Conservation (phyloP, 495 filamentous ascomycete species). For the Opeltia flavorubescens region DNA sequence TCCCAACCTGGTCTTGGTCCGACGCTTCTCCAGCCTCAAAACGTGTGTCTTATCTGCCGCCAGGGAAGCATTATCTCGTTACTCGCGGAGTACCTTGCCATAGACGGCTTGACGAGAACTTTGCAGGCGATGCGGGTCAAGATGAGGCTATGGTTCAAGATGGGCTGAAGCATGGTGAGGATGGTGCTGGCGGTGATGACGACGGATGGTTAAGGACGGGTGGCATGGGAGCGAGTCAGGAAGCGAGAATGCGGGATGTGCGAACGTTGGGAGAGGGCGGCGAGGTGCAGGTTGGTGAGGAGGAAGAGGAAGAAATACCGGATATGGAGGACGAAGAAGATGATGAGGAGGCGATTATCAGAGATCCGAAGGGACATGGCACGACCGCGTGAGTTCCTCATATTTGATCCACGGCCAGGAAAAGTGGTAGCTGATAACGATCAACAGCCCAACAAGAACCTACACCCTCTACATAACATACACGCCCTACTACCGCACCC, state of each 20-base stretch:
- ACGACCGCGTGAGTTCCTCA: slow-evolving; percentile 50
- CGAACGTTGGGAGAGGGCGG: slow-evolving; percentile 72
- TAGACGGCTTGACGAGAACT: slow-evolving; percentile 80
- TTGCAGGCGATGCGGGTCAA: slow-evolving; percentile 70
- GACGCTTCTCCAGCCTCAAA: slow-evolving; percentile 66
- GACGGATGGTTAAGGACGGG: slow-evolving; percentile 87
- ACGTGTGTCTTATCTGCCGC: slow-evolving; percentile 68
- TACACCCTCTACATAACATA: slow-evolving; percentile 99
- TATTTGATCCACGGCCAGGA: not conserved
- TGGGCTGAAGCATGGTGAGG: slow-evolving; percentile 42
- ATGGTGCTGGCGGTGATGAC: slow-evolving; percentile 47
- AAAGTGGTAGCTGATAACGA: not conserved
- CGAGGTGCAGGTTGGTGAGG: slow-evolving; percentile 56
- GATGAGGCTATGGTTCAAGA: slow-evolving; percentile 76
- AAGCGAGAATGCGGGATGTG: slow-evolving; percentile 63
- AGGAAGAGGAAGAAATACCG: slow-evolving; percentile 77
- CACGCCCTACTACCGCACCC: slow-evolving; percentile 89
- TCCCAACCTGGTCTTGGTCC: slow-evolving; percentile 97
- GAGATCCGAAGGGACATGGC: slow-evolving; percentile 47
- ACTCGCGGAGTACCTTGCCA: slow-evolving; percentile 90
- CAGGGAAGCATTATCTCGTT: slow-evolving; percentile 88
- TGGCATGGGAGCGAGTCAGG: slow-evolving; percentile 43
- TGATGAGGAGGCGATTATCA: slow-evolving; percentile 93
- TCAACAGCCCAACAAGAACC: slow-evolving; percentile 59
- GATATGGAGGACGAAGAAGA: slow-evolving; percentile 98